Base-by-base conservation (phyloP, 2,329 filamentous ascomycete genomes). In the Aspergillus uvarum region DNA sequence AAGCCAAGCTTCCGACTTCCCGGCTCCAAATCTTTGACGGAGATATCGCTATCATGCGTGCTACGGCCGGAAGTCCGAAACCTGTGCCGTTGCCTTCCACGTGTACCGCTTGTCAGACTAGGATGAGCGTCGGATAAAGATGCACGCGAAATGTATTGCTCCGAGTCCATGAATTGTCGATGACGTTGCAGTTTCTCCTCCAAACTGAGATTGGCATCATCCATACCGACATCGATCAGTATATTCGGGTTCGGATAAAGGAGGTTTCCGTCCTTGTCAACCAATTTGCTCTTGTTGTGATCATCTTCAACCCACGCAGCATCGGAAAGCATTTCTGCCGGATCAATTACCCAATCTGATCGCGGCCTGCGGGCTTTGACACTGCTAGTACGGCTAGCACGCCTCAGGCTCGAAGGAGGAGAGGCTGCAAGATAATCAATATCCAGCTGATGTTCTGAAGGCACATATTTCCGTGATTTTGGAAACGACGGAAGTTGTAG, bases 281-380 rank as follows among this genome's bases (percentile, higher is more conserved):
- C 90, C 47, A 96, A 89, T 29, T 92, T 81, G 55, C 83, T 83
- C 73, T 93, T 96, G 75, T 97, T 92, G 59, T 88, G 81, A 32
- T 85, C 86, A 68, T 93, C 87, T 72, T 97, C 92, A 22, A 96
- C 79, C 95, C 95, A 99, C 70, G 93, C 91, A 1, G 89, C 83
- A 78, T 99, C 95, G 4, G 93, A 93, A 51, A 98, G 80, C 74
- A 97, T 83, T 72, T 98, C 93, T 58, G 90, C 88, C 0, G 94
- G 91, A 49, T 89, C 86, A 19, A 93, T 86, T 44, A 86, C 83
- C 95, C 95, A 98, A 70, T 96, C 92, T 24, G 92, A 87, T 60
- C 91, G 86, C 1, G 90, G 88, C 52, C 92, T 85, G 58, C 87
- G 87, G 3, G 85, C 79, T 62, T 92, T 92, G 12, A 81, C 79